A percentile compares a stretch with the other conserved stretches of the same genome.
These are phyloP conservation scores for Leptodermis oblonga DNA, from an alignment of 257 asterid species.

Conservation along the genomic window DNA sequence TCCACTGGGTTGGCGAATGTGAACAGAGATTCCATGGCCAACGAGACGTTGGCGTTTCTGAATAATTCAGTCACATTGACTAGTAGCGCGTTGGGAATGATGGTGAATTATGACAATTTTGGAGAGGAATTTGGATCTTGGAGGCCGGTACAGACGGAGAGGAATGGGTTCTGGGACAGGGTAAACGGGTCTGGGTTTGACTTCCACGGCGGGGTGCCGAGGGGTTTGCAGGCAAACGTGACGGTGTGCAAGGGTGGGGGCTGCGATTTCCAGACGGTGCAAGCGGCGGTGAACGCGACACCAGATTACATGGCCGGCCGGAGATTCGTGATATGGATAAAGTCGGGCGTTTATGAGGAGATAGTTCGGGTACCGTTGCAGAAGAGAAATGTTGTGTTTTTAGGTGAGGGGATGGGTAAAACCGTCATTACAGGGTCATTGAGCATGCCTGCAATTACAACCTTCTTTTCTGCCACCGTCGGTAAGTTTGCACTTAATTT, in stretches of 20 bases:
- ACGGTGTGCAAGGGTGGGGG: constrained; percentile 35
- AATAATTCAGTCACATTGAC: constrained; percentile 24
- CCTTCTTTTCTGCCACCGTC: constrained; percentile 36
- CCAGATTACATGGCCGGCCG: constrained; percentile 19
- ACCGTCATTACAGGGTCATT: constrained; percentile 42
- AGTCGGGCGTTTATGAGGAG: constrained; percentile 28
- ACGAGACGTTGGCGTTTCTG: constrained; percentile 39
- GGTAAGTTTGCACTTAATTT: constrained; percentile 17
- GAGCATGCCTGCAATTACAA: constrained; percentile 32
- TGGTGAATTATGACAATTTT: constrained; percentile 30
- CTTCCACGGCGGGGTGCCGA: constrained; percentile 27
- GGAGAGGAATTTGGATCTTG: constrained; percentile 27
- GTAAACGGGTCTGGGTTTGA: constrained; percentile 7
- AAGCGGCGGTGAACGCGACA: constrained; percentile 43
- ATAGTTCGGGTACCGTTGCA: constrained; percentile 27
- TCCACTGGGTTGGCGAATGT: constrained; percentile 49
- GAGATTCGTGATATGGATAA: constrained; percentile 31
- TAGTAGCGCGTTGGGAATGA: constrained; percentile 44
- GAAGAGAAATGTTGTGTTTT: constrained; percentile 33
- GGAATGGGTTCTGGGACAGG: constrained; percentile 43
- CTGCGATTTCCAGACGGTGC: constrained; percentile 30
- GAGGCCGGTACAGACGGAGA: constrained; percentile 36
- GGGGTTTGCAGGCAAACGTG: constrained; percentile 26
- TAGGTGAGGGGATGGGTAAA: constrained; percentile 55
- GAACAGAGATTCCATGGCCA: constrained; percentile 35